Conservation (phyloP, 1,284 basidiomycete genomes). For the Apiotrichum siamense region DNA sequence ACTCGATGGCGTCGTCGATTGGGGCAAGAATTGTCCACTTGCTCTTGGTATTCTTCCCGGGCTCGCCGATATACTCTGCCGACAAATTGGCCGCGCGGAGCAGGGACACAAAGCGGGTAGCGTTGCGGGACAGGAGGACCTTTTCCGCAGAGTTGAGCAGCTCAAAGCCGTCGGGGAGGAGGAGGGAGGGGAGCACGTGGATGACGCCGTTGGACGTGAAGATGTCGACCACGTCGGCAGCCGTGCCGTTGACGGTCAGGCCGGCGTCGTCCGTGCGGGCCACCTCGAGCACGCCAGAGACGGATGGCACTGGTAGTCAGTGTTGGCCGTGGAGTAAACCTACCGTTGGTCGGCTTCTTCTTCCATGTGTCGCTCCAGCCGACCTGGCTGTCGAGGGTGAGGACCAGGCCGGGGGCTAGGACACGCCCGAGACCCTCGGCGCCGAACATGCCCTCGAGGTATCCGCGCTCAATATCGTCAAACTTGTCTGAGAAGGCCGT, state of each 20-base stretch:
- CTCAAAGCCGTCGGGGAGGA: conserved; percentile 70
- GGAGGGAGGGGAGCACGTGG: conserved; percentile 76
- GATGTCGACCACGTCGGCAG: conserved; percentile 64
- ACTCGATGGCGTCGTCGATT: conserved; percentile 70
- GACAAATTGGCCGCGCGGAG: conserved; percentile 75
- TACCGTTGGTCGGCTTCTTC: conserved; percentile 22
- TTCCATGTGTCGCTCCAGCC: conserved; percentile 38
- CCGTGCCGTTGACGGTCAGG: conserved; percentile 60
- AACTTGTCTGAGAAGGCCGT: conserved; percentile 65
- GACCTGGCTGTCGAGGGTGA: conserved; percentile 38
- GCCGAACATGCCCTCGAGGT: conserved; percentile 79
- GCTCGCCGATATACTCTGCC: conserved; percentile 60
- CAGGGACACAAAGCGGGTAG: conserved; percentile 81
- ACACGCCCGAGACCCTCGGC: conserved; percentile 70
- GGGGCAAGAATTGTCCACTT: conserved; percentile 81
- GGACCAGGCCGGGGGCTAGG: conserved; percentile 66
- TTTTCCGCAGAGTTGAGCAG: conserved; percentile 79
- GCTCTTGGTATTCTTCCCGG: conserved; percentile 37
- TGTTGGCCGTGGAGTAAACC: conserved; percentile 1
- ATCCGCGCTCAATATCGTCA: conserved; percentile 64
- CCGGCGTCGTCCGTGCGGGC: conserved; percentile 52
- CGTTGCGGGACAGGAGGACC: conserved; percentile 65
- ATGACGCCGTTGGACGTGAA: conserved; percentile 93
- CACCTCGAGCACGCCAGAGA: conserved; percentile 65
- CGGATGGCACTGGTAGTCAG: conserved; percentile 4